A percentile compares a stretch with the other conserved stretches of the same genome.
Conservation (phyloP, 2,329 filamentous ascomycete species). For the Cladophialophora psammophila region DNA sequence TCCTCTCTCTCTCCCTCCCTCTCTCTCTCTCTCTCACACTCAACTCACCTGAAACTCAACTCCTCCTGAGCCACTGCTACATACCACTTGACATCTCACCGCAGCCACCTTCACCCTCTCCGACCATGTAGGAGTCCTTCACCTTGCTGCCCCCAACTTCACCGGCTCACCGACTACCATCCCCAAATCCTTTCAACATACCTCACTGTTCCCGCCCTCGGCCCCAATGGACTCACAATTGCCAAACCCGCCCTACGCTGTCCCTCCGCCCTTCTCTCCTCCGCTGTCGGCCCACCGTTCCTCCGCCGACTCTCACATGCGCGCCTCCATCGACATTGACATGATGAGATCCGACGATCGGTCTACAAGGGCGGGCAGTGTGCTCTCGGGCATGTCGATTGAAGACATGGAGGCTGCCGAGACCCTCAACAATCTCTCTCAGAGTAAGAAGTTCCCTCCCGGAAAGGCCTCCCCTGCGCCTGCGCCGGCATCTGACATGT, state of each 20-base stretch:
- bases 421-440: conserved; percentile 75
- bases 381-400: conserved; percentile 51
- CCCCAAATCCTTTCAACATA: neutral
- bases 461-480: neutral
- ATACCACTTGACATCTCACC: neutral
- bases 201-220: neutral
- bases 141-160: neutral
- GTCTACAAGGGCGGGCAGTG: conserved; percentile 53
- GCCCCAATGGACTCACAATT: conserved; percentile 35
- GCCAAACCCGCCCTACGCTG: conserved; percentile 31
- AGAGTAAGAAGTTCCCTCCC: conserved; percentile 60
- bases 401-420: conserved; percentile 70
- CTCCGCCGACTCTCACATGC: conserved; percentile 31
- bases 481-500: conserved; percentile 26
- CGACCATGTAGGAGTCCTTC: conserved; percentile 20
- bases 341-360: conserved; percentile 47
- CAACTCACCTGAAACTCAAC: neutral
- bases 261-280: conserved; percentile 39
- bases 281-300: conserved; percentile 34
- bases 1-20: neutral
- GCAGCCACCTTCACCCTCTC: neutral
- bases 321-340: conserved; percentile 49
- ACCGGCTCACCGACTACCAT: neutral
- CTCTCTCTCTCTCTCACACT: neutral
- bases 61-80: too few relatives aligned